phyloP scores from a whole-genome alignment of 768 basidiomycete genomes.

The Neoboletus magnificus region DNA sequence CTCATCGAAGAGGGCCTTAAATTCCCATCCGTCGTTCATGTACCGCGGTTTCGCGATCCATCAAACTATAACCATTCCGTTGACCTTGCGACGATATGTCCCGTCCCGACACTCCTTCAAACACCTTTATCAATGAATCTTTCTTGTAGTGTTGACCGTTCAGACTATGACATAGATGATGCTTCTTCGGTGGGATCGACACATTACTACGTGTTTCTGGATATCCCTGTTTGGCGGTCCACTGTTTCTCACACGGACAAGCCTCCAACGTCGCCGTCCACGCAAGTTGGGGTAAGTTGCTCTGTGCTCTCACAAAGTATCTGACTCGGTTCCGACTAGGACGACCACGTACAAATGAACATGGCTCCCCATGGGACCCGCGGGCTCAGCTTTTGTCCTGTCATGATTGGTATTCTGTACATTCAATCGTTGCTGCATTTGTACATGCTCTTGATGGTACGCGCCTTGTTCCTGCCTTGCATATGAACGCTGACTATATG shows the following conservation, averaged over 20 bases:
- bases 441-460: conserved; percentile 26
- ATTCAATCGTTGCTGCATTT: conserved; percentile 14
- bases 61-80: background rate
- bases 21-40: background rate
- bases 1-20: conserved; percentile 3
- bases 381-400: conserved; percentile 22
- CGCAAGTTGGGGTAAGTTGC: background rate
- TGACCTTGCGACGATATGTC: conserved; percentile 4
- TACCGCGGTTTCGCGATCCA: background rate
- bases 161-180: background rate
- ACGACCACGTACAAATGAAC: background rate
- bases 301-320: background rate
- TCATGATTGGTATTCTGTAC: conserved; percentile 12
- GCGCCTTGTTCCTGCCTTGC: background rate
- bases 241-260: background rate
- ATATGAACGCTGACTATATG: background rate
- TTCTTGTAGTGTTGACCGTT: background rate
- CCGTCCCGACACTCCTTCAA: conserved; percentile 2
- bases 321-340: conserved; percentile 5
- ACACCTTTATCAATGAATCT: background rate
- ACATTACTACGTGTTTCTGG: background rate
- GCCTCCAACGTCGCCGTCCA: background rate
- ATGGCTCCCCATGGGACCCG: conserved; percentile 5
- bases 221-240: conserved; percentile 1
- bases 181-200: background rate